Base-by-base conservation (phyloP, 2,329 filamentous ascomycete genomes). In the Ophioceras dolichostomum region DNA sequence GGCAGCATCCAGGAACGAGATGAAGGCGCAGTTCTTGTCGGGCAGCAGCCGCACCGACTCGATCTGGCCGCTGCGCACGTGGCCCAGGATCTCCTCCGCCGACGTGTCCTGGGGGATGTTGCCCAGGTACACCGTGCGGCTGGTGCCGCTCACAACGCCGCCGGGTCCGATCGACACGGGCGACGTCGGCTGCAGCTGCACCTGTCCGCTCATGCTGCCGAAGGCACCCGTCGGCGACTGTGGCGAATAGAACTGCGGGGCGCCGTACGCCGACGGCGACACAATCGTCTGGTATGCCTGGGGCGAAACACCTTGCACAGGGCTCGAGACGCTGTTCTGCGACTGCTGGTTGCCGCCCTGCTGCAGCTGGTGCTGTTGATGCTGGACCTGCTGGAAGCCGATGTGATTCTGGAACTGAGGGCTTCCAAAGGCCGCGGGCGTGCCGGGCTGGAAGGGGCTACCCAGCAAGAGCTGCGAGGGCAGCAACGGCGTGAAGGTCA, bases 11-110 rank as follows among this genome's bases (percentile, higher is more conserved):
- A 98, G 70, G 68, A 98, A 98, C 7, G 91, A 98, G 57, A 98
- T 96, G 70, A 98, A 98, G 41, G 91, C 91, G 56, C 91, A 98
- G 71, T 96, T 98, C 84, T 96, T 98, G 64, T 98, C 91, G 18
- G 89, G 86, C 39, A 98, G 70, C 46, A 98, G 73, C 49, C 91
- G 83, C 37, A 98, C 91, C n/a, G 91, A 96, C 67, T 98, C 91
- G 52, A 98, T 96, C 58, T 96, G 91, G 18, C 91, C 91, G 60
- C 91, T 96, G 45, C 91, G 78, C 42, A 98, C 91, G 54, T 98
- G 91, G 45, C 88, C 83, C 39, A 98, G 68, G 45, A 98, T 94
- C 64, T 98, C 91, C 64, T 98, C 91, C 8, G 91, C 89, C 35
- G 84, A 80, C 7, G 91, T 98, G 64, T 98, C 91, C 19, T 88